These are phyloP conservation scores for Sporopachydermia lactativora DNA, from an alignment of 805 yeast genomes.

Conservation along the genomic window DNA sequence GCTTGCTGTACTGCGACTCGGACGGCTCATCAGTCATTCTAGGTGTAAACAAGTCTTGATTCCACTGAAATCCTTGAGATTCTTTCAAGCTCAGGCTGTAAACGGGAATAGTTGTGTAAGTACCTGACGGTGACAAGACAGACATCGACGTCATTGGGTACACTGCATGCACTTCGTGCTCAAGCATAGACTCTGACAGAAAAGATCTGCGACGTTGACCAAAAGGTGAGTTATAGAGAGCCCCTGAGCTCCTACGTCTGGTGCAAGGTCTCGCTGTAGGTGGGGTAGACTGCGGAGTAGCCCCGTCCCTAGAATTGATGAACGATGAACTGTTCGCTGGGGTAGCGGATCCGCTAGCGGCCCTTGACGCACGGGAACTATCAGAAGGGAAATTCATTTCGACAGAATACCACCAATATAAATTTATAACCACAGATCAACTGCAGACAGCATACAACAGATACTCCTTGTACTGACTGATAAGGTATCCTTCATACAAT, in stretches of 20 bases:
- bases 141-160: slow-evolving; percentile 11
- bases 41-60: slow-evolving; percentile 16
- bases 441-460: too few relatives aligned
- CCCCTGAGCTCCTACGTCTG: not conserved
- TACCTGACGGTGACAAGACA: slow-evolving; percentile 3
- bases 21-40: slow-evolving; percentile 10
- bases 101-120: slow-evolving; percentile 10
- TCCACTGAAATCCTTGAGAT: slow-evolving; percentile 18
- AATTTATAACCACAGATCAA: too few relatives aligned
- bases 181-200: slow-evolving; percentile 14
- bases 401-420: too few relatives aligned
- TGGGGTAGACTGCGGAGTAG: not conserved
- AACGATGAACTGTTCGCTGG: too few relatives aligned
- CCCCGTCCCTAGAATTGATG: not conserved
- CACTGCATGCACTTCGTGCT: slow-evolving; percentile 12
- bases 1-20: not conserved
- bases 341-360: too few relatives aligned
- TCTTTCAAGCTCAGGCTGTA: slow-evolving; percentile 13
- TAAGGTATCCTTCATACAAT: too few relatives aligned
- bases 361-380: too few relatives aligned
- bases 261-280: too few relatives aligned
- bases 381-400: too few relatives aligned
- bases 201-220: slow-evolving; percentile 12
- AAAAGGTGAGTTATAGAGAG: not conserved
- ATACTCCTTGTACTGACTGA: too few relatives aligned